Base-by-base conservation (phyloP, 1,284 basidiomycete genomes). In the Leccinum variabile region DNA sequence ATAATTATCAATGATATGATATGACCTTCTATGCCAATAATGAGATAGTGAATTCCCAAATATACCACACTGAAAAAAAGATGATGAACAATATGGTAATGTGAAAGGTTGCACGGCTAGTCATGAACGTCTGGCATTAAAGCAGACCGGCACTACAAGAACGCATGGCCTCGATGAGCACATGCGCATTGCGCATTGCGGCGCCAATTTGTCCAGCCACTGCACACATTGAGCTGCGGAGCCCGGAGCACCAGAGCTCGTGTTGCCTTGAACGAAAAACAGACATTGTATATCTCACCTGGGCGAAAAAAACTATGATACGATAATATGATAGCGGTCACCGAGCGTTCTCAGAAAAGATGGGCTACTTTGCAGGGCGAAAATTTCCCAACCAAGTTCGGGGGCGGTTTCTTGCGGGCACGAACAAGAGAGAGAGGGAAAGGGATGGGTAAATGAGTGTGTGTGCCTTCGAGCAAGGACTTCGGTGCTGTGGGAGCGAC, bases 241-340 rank as follows among this genome's bases (percentile, higher is more conserved):
- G 41, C 3, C n/a, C 10, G 3, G 22, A 28, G 25, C 35, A 53
- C 52, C 16, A 16, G 37, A 7, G 33, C 41, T 63, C 37, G 25
- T 22, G 18, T 41, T 30, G 30, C 16, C n/a, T 59, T 25, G 8
- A 16, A 49, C 30, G 41, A 13, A 39, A 56, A 63, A 62, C 22
- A 41, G 56, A 52, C 5, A 44, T 8, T 46, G 44, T 18, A 46
- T 28, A 32, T 39, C 64, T 72, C 35, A 69, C 68, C 70, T 72
- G 30, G 52, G 16, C 54, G 9, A 60, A 32, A 9, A 37, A 28
- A 22, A 37, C 28, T 32, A 35, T 22, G 50, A 18, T 6, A 49
- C 56, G 28, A 22, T 56, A 61, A 44, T 10, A 22, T 13, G 10
- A 46, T 22, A 46, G 44, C 41, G 53, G 46, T 32, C 28, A 57